Evolutionary conservation across 163 green algal species (phyloP).

Genomic region (Volvox carteri): DNA sequence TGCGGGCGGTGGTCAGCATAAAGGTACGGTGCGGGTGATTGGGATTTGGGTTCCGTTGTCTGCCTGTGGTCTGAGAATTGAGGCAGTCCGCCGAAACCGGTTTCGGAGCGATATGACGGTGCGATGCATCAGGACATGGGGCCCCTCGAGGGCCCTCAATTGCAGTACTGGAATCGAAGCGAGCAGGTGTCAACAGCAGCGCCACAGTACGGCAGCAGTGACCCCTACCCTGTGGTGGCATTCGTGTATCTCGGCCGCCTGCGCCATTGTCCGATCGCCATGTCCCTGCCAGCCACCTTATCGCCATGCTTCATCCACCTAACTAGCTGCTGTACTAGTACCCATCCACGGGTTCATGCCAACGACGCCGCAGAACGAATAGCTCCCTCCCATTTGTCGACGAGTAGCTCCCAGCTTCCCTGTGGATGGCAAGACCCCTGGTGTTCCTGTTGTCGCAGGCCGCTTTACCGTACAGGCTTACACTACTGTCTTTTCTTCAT

Average conservation of each 20-base stretch:
- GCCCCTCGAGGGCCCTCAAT: neutral
- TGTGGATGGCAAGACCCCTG: neutral
- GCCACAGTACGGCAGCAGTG: too few species aligned
- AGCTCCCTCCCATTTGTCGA: neutral
- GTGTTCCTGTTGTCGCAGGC: too few species aligned
- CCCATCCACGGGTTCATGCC: too few species aligned
- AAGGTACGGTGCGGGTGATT: constrained; percentile 6
- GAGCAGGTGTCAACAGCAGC: too few species aligned
- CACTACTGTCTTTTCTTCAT: neutral
- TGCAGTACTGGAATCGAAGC: neutral
- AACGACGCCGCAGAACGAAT: neutral
- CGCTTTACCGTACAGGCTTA: too few species aligned
- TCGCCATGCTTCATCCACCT: too few species aligned
- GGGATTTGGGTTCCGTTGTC: neutral
- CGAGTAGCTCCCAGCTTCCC: neutral
- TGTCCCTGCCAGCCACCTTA: too few species aligned
- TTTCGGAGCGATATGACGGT: neutral
- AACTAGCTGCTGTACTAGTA: too few species aligned
- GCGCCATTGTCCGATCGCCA: too few species aligned
- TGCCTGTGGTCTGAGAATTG: neutral
- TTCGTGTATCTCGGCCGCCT: too few species aligned
- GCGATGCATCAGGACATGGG: neutral
- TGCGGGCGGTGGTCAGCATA: constrained; percentile 29
- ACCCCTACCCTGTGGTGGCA: too few species aligned
- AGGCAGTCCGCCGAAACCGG: neutral